Evolutionary conservation across 1,284 basidiomycete genomes (phyloP), one percentile per base, ranked within the genome.

Genomic region (Pseudozyma thailandica): DNA sequence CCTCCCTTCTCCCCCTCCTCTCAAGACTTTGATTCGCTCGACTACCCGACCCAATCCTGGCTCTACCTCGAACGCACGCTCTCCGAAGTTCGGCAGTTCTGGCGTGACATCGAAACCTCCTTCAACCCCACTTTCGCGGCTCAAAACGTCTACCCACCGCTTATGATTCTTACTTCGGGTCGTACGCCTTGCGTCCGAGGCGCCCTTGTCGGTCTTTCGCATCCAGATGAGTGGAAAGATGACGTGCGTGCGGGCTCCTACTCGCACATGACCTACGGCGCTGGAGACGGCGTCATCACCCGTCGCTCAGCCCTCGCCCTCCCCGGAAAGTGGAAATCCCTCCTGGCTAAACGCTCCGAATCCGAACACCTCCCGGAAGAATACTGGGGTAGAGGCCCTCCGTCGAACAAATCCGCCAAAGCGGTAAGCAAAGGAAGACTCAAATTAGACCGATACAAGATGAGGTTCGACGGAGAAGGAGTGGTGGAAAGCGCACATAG

Each of bases 201-300:
- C 0, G 74, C 77, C 6, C 49, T 82, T 3, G 74, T 81, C 0
- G 78, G 78, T 26, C 52, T 61, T 21, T 9, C 7, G 12, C 3
- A 21, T 15, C 10, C 20, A 23, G 37, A 42, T 16, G 46, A 39
- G 1, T 75, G 72, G 74, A 64, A 64, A 31, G 44, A 58, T 45
- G 62, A 57, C 27, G 69, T 74, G 6, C 28, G 66, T n/a, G 56
- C 58, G 7, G 61, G 65, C 33, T 62, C 72, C 52, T 73, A 72
- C 46, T 62, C 68, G 6, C 50, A 62, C 23, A 74, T 79, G 71
- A 56, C 73, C 1, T 75, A 72, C 48, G 72, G 28, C 8, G 53
- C 60, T 0, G 75, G 78, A 5, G 83, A 83, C 44, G 82, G 83
- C 16, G 79, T 84, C 49, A 82, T 84, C 25, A 69, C 79, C 1